Conservation (phyloP, 768 basidiomycete species). For the Gelatoporia subvermispora region DNA sequence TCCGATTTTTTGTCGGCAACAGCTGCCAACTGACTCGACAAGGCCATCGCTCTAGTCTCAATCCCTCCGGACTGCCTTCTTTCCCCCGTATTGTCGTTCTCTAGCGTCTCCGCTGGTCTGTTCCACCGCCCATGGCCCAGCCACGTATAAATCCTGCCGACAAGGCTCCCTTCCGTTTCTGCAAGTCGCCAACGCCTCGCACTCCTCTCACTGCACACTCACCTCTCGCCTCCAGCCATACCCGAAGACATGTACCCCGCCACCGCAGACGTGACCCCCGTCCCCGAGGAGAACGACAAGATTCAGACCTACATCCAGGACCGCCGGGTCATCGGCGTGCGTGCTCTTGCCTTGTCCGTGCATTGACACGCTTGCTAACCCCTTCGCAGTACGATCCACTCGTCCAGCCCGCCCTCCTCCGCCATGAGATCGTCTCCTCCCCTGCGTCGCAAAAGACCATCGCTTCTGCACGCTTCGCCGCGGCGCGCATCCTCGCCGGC, state of each 20-base stretch:
- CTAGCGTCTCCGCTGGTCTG: neutral
- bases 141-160: conserved; percentile 7
- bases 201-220: conserved; percentile 9
- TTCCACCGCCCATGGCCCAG: conserved; percentile 5
- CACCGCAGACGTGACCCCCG: conserved; percentile 44
- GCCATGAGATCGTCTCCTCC: conserved; percentile 77
- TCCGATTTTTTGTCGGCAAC: too few relatives aligned
- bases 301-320: conserved; percentile 76
- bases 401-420: conserved; percentile 85
- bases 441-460: conserved; percentile 67
- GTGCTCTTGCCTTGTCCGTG: conserved; percentile 23
- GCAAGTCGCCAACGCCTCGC: conserved; percentile 22
- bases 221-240: conserved; percentile 31
- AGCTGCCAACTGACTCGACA: too few relatives aligned
- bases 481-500: conserved; percentile 78
- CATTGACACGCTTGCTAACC: conserved; percentile 8
- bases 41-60: neutral
- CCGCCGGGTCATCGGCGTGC: conserved; percentile 73
- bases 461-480: conserved; percentile 69
- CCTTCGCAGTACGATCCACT: conserved; percentile 84
- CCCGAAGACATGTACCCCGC: conserved; percentile 20
- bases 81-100: neutral
- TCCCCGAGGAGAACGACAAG: conserved; percentile 60
- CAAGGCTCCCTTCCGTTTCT: conserved; percentile 30
- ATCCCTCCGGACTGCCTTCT: neutral